Conservation (phyloP, 305 asterid species). For the Fraxinus angustifolia region DNA sequence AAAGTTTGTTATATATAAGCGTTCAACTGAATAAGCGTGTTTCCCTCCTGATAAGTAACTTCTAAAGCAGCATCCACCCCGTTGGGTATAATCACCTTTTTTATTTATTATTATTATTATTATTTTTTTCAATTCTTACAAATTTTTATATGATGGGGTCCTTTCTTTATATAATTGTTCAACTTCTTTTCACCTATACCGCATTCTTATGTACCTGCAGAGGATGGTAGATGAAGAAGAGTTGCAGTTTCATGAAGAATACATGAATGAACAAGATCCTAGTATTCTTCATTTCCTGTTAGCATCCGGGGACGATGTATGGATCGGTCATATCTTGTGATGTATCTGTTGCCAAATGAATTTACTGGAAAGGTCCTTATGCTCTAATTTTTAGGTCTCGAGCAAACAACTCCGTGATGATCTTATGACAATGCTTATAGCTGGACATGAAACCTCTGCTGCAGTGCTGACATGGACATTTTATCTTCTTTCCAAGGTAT, state of each 20-base stretch:
- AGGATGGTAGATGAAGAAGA: conserved; percentile 96
- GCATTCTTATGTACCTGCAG: conserved; percentile 44
- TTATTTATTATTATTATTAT: too few relatives aligned
- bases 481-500: conserved; percentile 86
- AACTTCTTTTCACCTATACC: neutral
- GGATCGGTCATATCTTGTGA: conserved; percentile 23
- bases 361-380: conserved; percentile 33
- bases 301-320: conserved; percentile 97
- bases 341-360: conserved; percentile 18
- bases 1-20: conserved; percentile 14
- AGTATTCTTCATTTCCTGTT: conserved; percentile 92
- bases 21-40: neutral
- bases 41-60: neutral
- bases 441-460: conserved; percentile 99
- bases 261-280: conserved; percentile 96
- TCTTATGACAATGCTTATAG: conserved; percentile 95
- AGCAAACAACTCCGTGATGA: conserved; percentile 99
- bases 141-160: neutral
- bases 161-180: neutral
- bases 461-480: conserved; percentile 98
- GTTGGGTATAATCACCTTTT: neutral
- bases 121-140: neutral
- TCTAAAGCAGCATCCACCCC: neutral
- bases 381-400: conserved; percentile 60
- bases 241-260: conserved; percentile 93